phyloP scores from a whole-genome alignment of 1,284 basidiomycete species.

The Cutaneotrichosporon sp. region DNA sequence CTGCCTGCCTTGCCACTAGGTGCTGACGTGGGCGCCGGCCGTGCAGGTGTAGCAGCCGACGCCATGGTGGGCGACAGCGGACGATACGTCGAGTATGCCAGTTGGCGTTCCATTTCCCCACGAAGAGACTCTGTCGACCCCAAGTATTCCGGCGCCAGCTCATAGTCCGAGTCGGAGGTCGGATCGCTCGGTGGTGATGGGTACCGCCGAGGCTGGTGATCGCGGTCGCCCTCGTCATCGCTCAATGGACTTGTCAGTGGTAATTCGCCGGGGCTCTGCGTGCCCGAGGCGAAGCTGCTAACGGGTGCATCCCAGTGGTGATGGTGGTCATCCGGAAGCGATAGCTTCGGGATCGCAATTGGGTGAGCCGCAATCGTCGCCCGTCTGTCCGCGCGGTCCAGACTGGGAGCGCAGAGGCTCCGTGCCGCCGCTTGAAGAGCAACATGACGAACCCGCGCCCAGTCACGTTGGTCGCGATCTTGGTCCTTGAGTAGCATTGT shows the following conservation, averaged over 20 bases:
- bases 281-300: neutral
- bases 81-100: neutral
- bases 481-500: conserved; percentile 70
- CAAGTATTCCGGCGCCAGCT: conserved; percentile 17
- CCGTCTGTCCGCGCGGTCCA: conserved; percentile 21
- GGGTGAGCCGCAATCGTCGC: conserved; percentile 17
- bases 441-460: conserved; percentile 62
- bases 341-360: conserved; percentile 16
- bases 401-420: conserved; percentile 28
- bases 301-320: neutral
- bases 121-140: conserved; percentile 8
- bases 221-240: neutral
- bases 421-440: conserved; percentile 68
- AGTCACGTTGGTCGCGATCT: conserved; percentile 63
- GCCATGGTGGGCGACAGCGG: neutral
- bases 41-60: neutral
- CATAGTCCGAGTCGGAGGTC: conserved; percentile 9
- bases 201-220: neutral
- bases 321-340: conserved; percentile 7
- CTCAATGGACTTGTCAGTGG: neutral
- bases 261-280: neutral
- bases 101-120: conserved; percentile 10
- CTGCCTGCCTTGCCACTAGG: neutral
- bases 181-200: conserved; percentile 1
- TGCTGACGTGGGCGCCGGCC: neutral